Evolutionary conservation across 177 flowering plant species (phyloP).

Genomic region (Tripterygium wilfordii): DNA sequence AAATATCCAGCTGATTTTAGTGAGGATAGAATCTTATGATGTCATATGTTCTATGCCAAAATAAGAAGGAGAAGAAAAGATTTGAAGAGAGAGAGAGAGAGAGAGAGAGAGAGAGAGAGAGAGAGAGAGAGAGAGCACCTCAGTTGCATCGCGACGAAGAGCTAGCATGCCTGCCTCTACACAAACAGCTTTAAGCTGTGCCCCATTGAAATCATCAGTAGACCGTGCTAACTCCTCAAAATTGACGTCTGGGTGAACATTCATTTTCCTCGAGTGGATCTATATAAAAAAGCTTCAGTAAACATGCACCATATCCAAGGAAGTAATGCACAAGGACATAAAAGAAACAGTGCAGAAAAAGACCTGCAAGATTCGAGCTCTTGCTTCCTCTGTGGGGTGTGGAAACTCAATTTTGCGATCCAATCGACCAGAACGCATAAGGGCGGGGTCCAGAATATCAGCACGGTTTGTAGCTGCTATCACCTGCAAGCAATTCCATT

Average conservation of each 20-base stretch:
- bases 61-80: not conserved
- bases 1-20: too few species aligned
- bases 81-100: not conserved
- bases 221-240: slow-evolving; percentile 97
- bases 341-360: not conserved
- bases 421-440: slow-evolving; percentile 93
- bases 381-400: slow-evolving; percentile 94
- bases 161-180: slow-evolving; percentile 99
- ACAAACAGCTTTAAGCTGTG: slow-evolving; percentile 95
- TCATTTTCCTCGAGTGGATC: slow-evolving; percentile 99
- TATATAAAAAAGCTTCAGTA: slow-evolving; percentile 13
- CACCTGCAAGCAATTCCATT: slow-evolving; percentile 47
- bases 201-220: slow-evolving; percentile 97
- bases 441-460: slow-evolving; percentile 94
- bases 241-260: slow-evolving; percentile 88
- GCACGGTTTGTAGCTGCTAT: slow-evolving; percentile 98
- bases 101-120: not conserved
- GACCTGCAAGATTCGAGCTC: slow-evolving; percentile 94
- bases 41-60: too few species aligned
- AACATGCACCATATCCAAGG: too few species aligned
- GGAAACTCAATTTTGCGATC: slow-evolving; percentile 98
- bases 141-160: slow-evolving; percentile 95
- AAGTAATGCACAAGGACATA: not conserved
- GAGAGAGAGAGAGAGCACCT: slow-evolving; percentile 38
- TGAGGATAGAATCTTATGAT: too few species aligned